A percentile compares a stretch with the other conserved stretches of the same genome.
phyloP scores from a whole-genome alignment of 306 rosid species.

The Hippophae tibetana region DNA sequence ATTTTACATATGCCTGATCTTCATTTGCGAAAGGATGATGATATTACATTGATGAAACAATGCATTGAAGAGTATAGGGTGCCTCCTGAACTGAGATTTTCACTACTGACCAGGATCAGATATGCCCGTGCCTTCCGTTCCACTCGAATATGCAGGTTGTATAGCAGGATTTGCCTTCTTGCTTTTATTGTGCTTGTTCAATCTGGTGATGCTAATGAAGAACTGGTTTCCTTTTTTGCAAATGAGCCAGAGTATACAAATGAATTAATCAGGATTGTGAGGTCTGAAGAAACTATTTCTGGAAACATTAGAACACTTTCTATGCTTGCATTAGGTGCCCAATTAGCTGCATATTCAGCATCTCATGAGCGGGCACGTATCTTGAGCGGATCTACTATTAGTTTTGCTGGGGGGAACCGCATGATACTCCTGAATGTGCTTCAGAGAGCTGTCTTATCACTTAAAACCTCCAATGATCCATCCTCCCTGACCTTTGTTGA shows the following conservation, averaged over 20 bases:
- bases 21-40: constrained; percentile 73
- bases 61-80: constrained; percentile 66
- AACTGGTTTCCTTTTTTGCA: constrained; percentile 86
- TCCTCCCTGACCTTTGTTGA: constrained; percentile 86
- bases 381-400: constrained; percentile 78
- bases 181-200: constrained; percentile 86
- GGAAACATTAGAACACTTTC: constrained; percentile 86
- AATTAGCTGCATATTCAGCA: constrained; percentile 88
- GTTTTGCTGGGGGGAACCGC: constrained; percentile 92
- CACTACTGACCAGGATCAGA: constrained; percentile 82
- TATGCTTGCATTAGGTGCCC: constrained; percentile 98
- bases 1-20: constrained; percentile 75
- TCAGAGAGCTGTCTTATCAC: constrained; percentile 75
- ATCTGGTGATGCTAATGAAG: constrained; percentile 88
- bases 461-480: constrained; percentile 77
- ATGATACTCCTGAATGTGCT: constrained; percentile 90
- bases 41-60: constrained; percentile 60
- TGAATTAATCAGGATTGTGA: constrained; percentile 82
- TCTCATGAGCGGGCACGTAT: constrained; percentile 92
- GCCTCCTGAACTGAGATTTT: constrained; percentile 68
- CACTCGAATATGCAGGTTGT: constrained; percentile 67
- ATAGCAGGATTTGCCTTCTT: constrained; percentile 86
- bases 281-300: constrained; percentile 73
- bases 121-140: constrained; percentile 86
- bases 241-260: constrained; percentile 93